Percentiles rank a stretch among this genome's conserved stretches.
Conservation (phyloP, 1,284 basidiomycete species). For the Sanghuangporus baumii region DNA sequence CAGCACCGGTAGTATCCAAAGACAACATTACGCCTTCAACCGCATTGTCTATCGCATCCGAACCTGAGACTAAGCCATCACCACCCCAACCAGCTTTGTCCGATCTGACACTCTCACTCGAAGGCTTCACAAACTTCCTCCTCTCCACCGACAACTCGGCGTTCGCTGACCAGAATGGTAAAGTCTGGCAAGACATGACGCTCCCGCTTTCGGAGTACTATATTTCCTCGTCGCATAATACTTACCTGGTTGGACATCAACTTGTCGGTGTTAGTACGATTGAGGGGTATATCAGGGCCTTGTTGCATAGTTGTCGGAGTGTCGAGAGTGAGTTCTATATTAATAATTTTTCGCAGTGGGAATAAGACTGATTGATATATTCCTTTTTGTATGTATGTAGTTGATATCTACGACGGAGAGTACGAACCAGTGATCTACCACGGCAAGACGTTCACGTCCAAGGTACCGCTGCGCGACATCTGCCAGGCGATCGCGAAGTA, state of each 20-base stretch:
- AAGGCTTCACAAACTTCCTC: slow-evolving; percentile 73
- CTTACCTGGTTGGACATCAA: slow-evolving; percentile 94
- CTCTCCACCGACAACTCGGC: slow-evolving; percentile 62
- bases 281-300: slow-evolving; percentile 92
- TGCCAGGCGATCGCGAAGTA: slow-evolving; percentile 88
- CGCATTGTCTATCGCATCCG: slow-evolving; percentile 22
- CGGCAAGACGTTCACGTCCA: slow-evolving; percentile 87
- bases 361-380: not conserved
- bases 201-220: slow-evolving; percentile 84
- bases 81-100: not conserved
- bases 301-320: slow-evolving; percentile 86
- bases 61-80: slow-evolving; percentile 17
- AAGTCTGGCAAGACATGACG: slow-evolving; percentile 65
- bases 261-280: slow-evolving; percentile 91
- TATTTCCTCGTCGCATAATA: slow-evolving; percentile 95
- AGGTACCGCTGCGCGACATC: slow-evolving; percentile 80
- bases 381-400: slow-evolving; percentile 33
- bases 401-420: slow-evolving; percentile 94
- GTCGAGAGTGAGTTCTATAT: slow-evolving; percentile 71
- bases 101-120: slow-evolving; percentile 39
- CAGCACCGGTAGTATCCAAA: slow-evolving; percentile 13
- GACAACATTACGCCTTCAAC: slow-evolving; percentile 26
- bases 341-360: not conserved
- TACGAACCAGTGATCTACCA: slow-evolving; percentile 82
- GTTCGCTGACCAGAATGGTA: slow-evolving; percentile 39